Evolutionary conservation across 2,329 filamentous ascomycete genomes (phyloP), one percentile per base, ranked within the genome.

Genomic region (Onygenales sp.): DNA sequence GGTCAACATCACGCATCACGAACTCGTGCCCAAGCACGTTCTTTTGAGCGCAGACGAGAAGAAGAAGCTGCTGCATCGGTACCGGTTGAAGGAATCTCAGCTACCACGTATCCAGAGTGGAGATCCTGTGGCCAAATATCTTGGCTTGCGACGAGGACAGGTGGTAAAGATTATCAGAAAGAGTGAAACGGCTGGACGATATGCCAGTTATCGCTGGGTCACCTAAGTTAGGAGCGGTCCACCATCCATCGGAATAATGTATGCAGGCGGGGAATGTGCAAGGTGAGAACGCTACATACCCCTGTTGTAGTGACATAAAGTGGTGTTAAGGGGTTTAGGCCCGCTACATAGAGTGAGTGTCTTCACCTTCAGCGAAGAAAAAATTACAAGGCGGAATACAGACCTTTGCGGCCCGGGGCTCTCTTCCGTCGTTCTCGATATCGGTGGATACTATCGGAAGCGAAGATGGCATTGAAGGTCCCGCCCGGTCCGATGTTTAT

Each of bases 161-260:
- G 91, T 98, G 2, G 93, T 98, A 65, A 98, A 98, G 82, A 98
- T 98, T 64, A 96, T 98, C 64, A 80, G 93, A 60, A 91, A 86
- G 70, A 91, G 86, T 66, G 93, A 97, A 78, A 98, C 93, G 53
- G 93, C 93, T 11, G 93, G 93, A 57, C 81, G 93, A 51, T 98
- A 98, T 73, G 93, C 93, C 48, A 95, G 89, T 81, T 98, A 98
- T 73, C 79, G 92, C 63, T 85, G 81, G 81, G 80, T 77, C 36
- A 75, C 75, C 52, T 76, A 66, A 66, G 35, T 21, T 14, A 7
- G 33, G 8, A 7, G 33, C 14, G 7, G 45, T 14, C 17, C 33
- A 38, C 17, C 7, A 27, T 47, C 9, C 17, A 47, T 17, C 36
- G 7, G 32, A 35, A 47, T 47, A 11, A 10, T 10, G 21, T 36